These are phyloP conservation scores for Suillus discolor DNA, from an alignment of 768 basidiomycete genomes.

Conservation along the genomic window DNA sequence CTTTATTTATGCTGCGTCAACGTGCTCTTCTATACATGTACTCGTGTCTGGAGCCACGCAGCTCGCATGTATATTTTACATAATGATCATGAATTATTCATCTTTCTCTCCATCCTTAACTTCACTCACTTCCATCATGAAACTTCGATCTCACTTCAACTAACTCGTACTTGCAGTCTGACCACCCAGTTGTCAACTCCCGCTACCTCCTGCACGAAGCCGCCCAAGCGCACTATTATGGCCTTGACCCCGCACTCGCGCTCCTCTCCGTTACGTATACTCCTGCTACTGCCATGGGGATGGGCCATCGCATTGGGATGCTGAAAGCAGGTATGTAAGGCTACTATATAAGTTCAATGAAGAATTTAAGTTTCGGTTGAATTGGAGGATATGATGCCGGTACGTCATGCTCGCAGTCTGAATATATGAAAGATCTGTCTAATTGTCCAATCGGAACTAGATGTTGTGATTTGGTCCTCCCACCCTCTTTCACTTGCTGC, in stretches of 20 bases:
- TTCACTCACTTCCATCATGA: not conserved
- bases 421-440: conserved; percentile 1
- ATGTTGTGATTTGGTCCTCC: conserved; percentile 75
- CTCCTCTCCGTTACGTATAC: conserved; percentile 67
- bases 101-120: not conserved
- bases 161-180: conserved; percentile 42
- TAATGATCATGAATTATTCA: not conserved
- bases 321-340: conserved; percentile 46
- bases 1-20: not conserved
- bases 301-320: conserved; percentile 74
- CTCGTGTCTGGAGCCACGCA: not conserved
- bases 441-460: conserved; percentile 22
- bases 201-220: conserved; percentile 75
- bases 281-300: conserved; percentile 67
- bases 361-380: not conserved
- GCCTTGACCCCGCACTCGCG: conserved; percentile 58
- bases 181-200: conserved; percentile 61
- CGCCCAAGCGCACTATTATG: conserved; percentile 69
- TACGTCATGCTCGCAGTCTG: conserved; percentile 13
- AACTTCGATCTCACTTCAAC: not conserved
- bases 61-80: not conserved
- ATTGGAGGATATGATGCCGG: conserved; percentile 49
- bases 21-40: not conserved
- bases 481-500: conserved; percentile 78
- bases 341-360: not conserved